Conservation (phyloP, 2,329 filamentous ascomycete species). For the Ophiostoma fasciatum region DNA sequence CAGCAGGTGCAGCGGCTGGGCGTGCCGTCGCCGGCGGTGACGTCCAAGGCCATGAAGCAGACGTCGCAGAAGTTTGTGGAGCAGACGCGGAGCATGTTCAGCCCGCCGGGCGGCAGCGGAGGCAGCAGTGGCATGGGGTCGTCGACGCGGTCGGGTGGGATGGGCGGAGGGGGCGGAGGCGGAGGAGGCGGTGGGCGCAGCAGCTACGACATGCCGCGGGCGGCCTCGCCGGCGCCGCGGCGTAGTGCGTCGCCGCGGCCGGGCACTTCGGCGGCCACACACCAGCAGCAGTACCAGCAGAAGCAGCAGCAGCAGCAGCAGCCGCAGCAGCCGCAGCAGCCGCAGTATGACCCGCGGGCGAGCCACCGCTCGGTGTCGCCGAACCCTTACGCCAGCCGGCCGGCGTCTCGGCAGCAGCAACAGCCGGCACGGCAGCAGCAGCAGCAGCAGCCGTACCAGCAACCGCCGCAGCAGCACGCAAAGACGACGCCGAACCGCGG, state of each 20-base stretch:
- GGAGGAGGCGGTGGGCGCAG: too few relatives aligned
- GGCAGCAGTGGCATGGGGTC: too few relatives aligned
- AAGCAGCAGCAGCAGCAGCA: constrained; percentile 5
- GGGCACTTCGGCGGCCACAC: constrained; percentile 24
- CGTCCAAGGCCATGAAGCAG: constrained; percentile 88
- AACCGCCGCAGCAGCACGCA: constrained; percentile 9
- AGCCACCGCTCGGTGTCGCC: constrained; percentile 27
- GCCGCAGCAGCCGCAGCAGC: constrained; percentile 1
- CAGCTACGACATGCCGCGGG: constrained; percentile 39
- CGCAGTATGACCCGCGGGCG: constrained; percentile 20
- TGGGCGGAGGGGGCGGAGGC: too few relatives aligned
- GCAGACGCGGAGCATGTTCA: constrained; percentile 71
- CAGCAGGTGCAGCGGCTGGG: constrained; percentile 64
- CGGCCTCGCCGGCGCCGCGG: constrained; percentile 53
- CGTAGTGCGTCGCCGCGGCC: constrained; percentile 51
- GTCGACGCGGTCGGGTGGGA: too few relatives aligned
- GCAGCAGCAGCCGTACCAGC: constrained; percentile 17
- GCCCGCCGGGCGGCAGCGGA: constrained; percentile 10
- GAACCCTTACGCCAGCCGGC: constrained; percentile 41
- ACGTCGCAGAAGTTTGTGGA: constrained; percentile 78
- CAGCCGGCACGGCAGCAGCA: constrained; percentile 11
- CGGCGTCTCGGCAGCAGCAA: constrained; percentile 17
- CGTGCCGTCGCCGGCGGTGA: constrained; percentile 82
- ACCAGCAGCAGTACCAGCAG: constrained; percentile 5
- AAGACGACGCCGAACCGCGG: constrained; percentile 24